phyloP scores from a whole-genome alignment of 139 green algal genomes.

The Ostreobium quekettii region DNA sequence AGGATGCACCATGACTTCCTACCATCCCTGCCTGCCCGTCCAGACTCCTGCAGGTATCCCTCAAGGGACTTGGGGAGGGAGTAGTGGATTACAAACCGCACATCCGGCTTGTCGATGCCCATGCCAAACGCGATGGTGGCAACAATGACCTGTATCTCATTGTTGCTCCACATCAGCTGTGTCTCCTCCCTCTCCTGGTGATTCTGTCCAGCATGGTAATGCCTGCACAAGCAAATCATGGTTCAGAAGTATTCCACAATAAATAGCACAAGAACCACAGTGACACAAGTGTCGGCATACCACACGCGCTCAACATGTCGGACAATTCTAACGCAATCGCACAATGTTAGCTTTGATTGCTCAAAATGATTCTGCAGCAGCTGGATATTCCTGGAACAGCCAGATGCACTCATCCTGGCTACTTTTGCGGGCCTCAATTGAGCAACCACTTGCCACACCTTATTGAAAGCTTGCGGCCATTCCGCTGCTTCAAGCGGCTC shows the following conservation, averaged over 20 bases:
- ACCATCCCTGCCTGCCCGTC: slow-evolving; percentile 40
- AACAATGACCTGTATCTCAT: slow-evolving; percentile 58
- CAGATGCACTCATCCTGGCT: too few relatives aligned
- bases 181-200: slow-evolving; percentile 56
- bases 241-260: too few relatives aligned
- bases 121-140: slow-evolving; percentile 91
- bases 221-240: too few relatives aligned
- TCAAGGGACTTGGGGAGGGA: slow-evolving; percentile 83
- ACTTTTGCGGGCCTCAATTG: slow-evolving; percentile 1
- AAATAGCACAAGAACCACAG: too few relatives aligned
- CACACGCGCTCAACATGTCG: too few relatives aligned
- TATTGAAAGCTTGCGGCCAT: neutral
- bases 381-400: too few relatives aligned
- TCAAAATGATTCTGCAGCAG: too few relatives aligned
- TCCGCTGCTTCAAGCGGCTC: neutral
- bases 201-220: slow-evolving; percentile 75
- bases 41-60: slow-evolving; percentile 59
- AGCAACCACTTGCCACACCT: too few relatives aligned
- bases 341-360: too few relatives aligned
- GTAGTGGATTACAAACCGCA: slow-evolving; percentile 87
- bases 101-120: slow-evolving; percentile 68
- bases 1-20: slow-evolving; percentile 32
- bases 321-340: too few relatives aligned
- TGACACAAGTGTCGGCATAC: too few relatives aligned
- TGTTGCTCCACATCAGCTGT: slow-evolving; percentile 73